Conservation (phyloP, 495 filamentous ascomycete genomes). For the Astrothelium subdiscretum region DNA sequence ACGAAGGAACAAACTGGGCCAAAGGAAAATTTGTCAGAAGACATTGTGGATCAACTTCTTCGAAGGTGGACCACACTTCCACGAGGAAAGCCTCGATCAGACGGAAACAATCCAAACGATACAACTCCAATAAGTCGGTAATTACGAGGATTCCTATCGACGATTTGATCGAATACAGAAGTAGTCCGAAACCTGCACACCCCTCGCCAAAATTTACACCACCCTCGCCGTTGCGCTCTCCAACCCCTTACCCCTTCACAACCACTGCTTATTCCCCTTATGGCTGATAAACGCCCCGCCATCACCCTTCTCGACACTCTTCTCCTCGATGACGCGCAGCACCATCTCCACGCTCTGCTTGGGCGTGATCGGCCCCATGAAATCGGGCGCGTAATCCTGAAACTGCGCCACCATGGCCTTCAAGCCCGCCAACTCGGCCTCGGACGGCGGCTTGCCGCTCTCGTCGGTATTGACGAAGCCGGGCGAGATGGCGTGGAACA, state of each 20-base stretch:
- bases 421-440: slow-evolving; percentile 2
- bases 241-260: slow-evolving; percentile 5
- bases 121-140: no score
- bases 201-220: no score
- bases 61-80: not conserved
- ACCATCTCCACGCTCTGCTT: slow-evolving; percentile 13
- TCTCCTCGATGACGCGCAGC: slow-evolving; percentile 13
- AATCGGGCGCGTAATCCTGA: slow-evolving; percentile 13
- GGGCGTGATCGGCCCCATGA: slow-evolving; percentile 17
- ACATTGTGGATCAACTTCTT: not conserved
- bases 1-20: no score
- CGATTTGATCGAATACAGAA: no score
- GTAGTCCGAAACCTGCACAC: no score
- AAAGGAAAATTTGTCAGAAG: not conserved
- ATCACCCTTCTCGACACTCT: slow-evolving; percentile 10
- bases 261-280: slow-evolving; percentile 17
- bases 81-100: not conserved
- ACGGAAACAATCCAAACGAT: not conserved
- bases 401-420: slow-evolving; percentile 13
- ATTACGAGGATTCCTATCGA: no score
- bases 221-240: not conserved
- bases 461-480: slow-evolving; percentile 15
- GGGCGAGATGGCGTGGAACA: slow-evolving; percentile 15
- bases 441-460: not conserved
- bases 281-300: slow-evolving; percentile 17